These are phyloP conservation scores for Begonia masoniana DNA, from an alignment of 306 rosid genomes.

Conservation along the genomic window DNA sequence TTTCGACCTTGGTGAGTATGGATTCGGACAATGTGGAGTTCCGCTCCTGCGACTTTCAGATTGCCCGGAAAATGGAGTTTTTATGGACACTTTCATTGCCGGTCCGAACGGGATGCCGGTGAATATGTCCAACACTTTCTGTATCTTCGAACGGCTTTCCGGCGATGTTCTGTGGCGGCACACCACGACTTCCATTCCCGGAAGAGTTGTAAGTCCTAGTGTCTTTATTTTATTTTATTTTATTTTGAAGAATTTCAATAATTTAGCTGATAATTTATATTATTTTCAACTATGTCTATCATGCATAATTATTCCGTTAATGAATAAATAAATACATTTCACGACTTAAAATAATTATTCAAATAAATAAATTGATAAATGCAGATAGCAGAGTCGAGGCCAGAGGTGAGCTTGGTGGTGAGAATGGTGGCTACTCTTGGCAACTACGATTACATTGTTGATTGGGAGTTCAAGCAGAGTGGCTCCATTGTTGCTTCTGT, in stretches of 20 bases:
- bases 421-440: constrained; percentile 88
- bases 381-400: constrained; percentile 63
- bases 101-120: constrained; percentile 28
- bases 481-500: constrained; percentile 82
- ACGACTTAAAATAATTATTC: no score
- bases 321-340: no score
- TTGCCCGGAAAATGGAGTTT: constrained; percentile 49
- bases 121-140: constrained; percentile 29
- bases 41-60: constrained; percentile 28
- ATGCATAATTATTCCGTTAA: no score
- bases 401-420: constrained; percentile 52
- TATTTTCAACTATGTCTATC: no score
- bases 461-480: constrained; percentile 69
- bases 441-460: constrained; percentile 82
- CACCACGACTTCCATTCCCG: constrained; percentile 21
- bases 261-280: no score
- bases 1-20: constrained; percentile 43
- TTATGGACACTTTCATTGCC: constrained; percentile 35
- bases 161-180: constrained; percentile 65
- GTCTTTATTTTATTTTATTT: neutral
- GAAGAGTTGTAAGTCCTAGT: constrained; percentile 9
- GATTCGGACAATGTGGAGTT: constrained; percentile 36
- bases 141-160: constrained; percentile 44
- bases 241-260: no score
- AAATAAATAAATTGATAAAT: no score